Base-by-base conservation (phyloP, 2,329 filamentous ascomycete species). In the Ceratocystis variospora region DNA sequence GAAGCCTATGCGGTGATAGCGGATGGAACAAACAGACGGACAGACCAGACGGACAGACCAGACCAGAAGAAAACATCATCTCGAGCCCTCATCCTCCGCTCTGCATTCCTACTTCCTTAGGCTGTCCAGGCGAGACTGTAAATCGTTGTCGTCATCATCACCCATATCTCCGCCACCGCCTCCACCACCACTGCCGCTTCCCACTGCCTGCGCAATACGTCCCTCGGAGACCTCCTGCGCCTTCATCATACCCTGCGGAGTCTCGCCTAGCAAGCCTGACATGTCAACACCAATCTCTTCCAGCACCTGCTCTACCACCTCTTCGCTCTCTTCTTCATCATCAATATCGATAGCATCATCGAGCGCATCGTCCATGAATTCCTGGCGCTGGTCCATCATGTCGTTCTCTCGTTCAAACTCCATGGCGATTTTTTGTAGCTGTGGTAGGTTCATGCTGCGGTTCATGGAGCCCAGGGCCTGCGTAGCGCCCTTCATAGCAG, bases 291-390 rank as follows among this genome's bases (percentile, higher is more conserved):
- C 94, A 74, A 99, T 96, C 77, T 97, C 94, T 73, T 97, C 94
- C 72, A 99, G 77, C 4, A 99, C 90, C 76, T 96, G 91, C 72
- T 96, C 95, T 44, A 99, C 91, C 12, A 97, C 89, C 74, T 99
- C 94, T 71, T 99, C 94, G 44, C 92, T 90, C 75, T 97, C 94
- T 72, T 96, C 94, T 73, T 99, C 94, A 68, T 96, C 86, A 17
- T 84, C 85, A 46, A 96, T 80, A 28, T 95, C 94, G 72, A 94
- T 96, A 62, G 93, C 92, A 75, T 99, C 94, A 74, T 99, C 94
- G 68, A 99, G 94, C 22, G 91, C 93, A 76, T 97, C 94, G 74
- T 97, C 93, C 94, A 99, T 97, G 89, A 99, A 96, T 76, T 97
- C 94, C 75, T 97, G 92, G 70, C 94, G 84, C 77, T 97, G 91